Conservation (phyloP, 441 rosid genomes). For the Gossypium schwendimanii region DNA sequence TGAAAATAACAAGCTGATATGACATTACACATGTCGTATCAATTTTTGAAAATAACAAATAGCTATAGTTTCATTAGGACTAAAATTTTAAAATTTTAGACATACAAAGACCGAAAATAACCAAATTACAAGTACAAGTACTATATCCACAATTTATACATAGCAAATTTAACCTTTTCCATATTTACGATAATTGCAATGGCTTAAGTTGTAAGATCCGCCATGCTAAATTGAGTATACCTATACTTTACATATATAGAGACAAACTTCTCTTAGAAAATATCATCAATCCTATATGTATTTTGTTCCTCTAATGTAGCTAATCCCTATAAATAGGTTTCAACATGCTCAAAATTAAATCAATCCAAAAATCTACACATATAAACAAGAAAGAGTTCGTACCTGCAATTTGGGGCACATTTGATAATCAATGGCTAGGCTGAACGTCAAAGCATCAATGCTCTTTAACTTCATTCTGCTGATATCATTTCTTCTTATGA, state of each 20-base stretch:
- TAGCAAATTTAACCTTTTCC: background rate
- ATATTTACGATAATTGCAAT: background rate
- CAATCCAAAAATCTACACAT: background rate
- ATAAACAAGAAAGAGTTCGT: background rate
- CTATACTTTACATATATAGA: background rate
- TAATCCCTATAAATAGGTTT: background rate
- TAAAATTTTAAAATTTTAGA: too few species aligned
- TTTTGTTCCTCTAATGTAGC: background rate
- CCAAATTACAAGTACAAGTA: too few species aligned
- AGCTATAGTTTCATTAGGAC: too few species aligned
- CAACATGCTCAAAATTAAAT: background rate
- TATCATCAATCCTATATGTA: too few species aligned
- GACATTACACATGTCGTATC: too few species aligned
- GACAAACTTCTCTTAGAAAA: background rate
- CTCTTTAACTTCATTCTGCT: background rate
- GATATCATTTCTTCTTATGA: conserved; percentile 2
- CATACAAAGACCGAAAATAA: too few species aligned
- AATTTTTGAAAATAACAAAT: too few species aligned
- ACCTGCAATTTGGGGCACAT: background rate
- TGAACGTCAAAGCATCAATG: background rate
- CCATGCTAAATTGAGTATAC: background rate
- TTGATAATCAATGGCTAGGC: background rate
- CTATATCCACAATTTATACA: too few species aligned
- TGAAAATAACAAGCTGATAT: too few species aligned
- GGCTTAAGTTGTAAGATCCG: background rate